Conservation (phyloP, 345 rosid genomes). For the Combretum micranthum region DNA sequence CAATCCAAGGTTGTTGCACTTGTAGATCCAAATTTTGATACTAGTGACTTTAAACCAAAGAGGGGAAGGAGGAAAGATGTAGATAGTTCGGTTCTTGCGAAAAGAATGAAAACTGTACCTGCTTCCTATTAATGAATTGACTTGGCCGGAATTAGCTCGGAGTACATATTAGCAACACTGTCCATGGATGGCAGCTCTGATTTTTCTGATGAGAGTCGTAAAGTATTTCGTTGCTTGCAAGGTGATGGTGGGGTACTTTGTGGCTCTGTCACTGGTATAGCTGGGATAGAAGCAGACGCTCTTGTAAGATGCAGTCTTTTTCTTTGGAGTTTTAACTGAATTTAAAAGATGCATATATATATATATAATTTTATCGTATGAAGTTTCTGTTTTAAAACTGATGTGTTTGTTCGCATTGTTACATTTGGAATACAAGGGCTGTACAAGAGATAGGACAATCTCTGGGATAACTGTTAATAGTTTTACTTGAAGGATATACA, state of each 20-base stretch:
- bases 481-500: too few relatives aligned
- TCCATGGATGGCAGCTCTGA: constrained; percentile 87
- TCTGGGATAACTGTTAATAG: too few relatives aligned
- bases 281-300: constrained; percentile 97
- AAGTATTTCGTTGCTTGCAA: constrained; percentile 82
- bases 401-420: too few relatives aligned
- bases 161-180: constrained; percentile 63
- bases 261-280: constrained; percentile 89
- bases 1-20: constrained; percentile 87
- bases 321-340: too few relatives aligned
- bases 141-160: constrained; percentile 96
- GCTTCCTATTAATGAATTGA: constrained; percentile 84
- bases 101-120: constrained; percentile 62
- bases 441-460: too few relatives aligned
- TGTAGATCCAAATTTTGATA: constrained; percentile 85
- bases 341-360: too few relatives aligned
- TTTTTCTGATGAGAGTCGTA: constrained; percentile 84
- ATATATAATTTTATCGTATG: too few relatives aligned
- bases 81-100: constrained; percentile 45
- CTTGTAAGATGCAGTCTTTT: constrained; percentile 46
- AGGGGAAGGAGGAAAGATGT: constrained; percentile 80
- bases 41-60: constrained; percentile 71
- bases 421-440: too few relatives aligned
- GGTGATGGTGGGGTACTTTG: constrained; percentile 98
- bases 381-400: too few relatives aligned